phyloP scores from a whole-genome alignment of 208 protist species.

The Herpetomonas samuelpessoai region DNA sequence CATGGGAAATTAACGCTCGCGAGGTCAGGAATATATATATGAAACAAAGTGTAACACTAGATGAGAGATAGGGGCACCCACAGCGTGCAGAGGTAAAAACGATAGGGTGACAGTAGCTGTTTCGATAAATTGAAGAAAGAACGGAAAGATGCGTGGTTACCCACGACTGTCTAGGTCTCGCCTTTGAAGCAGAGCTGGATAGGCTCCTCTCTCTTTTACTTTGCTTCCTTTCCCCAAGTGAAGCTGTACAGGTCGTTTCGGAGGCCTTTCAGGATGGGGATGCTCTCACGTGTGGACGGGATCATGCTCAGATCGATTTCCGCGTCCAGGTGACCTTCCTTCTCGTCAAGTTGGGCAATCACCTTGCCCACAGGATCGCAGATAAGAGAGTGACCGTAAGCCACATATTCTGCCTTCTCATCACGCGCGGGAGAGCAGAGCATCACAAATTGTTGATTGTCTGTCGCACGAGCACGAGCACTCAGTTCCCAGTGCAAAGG shows the following conservation, averaged over 20 bases:
- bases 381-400: constrained; percentile 97
- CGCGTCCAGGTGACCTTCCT: constrained; percentile 53
- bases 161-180: too few relatives aligned
- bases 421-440: constrained; percentile 95
- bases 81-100: too few relatives aligned
- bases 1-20: too few relatives aligned
- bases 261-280: constrained; percentile 81
- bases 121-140: constrained; percentile 2
- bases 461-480: constrained; percentile 86
- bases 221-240: constrained; percentile 27
- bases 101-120: too few relatives aligned
- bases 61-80: too few relatives aligned
- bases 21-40: too few relatives aligned
- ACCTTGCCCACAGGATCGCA: constrained; percentile 90
- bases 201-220: constrained; percentile 4
- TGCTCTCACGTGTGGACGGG: constrained; percentile 29
- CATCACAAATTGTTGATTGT: constrained; percentile 95
- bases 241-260: constrained; percentile 77
- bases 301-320: constrained; percentile 66
- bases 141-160: neutral
- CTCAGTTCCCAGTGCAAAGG: constrained; percentile 98
- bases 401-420: constrained; percentile 80
- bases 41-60: too few relatives aligned
- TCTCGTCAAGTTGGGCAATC: constrained; percentile 61
- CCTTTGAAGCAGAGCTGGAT: neutral